Conservation (phyloP, 176 grass and related monocot genomes). For the Raddia guianensis region DNA sequence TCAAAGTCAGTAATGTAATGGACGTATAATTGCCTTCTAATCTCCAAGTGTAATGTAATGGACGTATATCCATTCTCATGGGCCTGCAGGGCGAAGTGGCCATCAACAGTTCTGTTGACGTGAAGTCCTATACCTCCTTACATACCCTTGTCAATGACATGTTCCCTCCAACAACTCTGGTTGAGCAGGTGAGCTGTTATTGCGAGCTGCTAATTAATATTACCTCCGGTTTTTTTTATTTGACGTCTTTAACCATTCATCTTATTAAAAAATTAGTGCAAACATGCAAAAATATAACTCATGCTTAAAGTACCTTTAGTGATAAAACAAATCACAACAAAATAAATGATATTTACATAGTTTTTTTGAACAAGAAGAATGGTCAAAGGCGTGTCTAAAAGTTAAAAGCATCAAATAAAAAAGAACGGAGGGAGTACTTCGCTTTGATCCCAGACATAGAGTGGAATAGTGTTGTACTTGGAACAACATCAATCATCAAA, state of each 20-base stretch:
- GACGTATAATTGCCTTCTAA: constrained; percentile 16
- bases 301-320: too few species aligned
- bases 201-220: neutral
- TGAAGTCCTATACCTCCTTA: constrained; percentile 97
- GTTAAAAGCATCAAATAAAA: too few species aligned
- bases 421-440: too few species aligned
- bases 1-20: constrained; percentile 3
- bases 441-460: neutral
- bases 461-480: constrained; percentile 1
- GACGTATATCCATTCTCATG: constrained; percentile 20
- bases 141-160: constrained; percentile 97
- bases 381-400: too few species aligned
- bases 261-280: too few species aligned
- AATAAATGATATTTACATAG: too few species aligned
- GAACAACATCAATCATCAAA: constrained; percentile 10
- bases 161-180: constrained; percentile 95
- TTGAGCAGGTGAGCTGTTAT: constrained; percentile 84
- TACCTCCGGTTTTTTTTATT: too few species aligned
- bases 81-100: constrained; percentile 86
- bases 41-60: constrained; percentile 8
- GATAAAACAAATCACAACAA: too few species aligned
- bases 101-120: constrained; percentile 84
- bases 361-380: too few species aligned
- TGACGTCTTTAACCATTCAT: too few species aligned
- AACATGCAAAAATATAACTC: too few species aligned